Evolutionary conservation across 106 monocot genomes (phyloP).

Genomic region (Dendrobium chrysotoxum): DNA sequence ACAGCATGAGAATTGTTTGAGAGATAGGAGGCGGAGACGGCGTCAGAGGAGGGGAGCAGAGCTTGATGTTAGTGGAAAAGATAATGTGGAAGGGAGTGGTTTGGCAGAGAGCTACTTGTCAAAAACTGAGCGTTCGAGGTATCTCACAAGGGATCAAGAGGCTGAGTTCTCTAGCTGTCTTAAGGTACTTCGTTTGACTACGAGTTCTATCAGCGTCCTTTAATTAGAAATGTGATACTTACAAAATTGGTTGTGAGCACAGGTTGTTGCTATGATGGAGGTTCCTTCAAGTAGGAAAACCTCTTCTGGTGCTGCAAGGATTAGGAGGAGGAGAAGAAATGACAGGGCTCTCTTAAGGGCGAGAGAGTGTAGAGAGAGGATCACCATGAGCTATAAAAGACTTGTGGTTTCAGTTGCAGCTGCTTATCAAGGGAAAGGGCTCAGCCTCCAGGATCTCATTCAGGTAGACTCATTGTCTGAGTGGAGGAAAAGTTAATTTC

Average conservation of each 20-base stretch:
- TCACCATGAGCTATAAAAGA: conserved; percentile 48
- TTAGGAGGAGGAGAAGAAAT: conserved; percentile 9
- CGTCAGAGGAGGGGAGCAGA: no score
- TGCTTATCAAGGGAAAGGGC: conserved; percentile 46
- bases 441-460: conserved; percentile 49
- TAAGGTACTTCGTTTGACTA: no score
- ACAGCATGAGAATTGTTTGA: no score
- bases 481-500: no score
- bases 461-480: conserved; percentile 19
- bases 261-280: conserved; percentile 32
- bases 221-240: neutral
- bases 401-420: conserved; percentile 49
- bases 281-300: neutral
- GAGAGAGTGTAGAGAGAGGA: conserved; percentile 53
- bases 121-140: no score
- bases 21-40: no score
- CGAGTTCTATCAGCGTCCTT: no score
- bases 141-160: no score
- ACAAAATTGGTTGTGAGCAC: neutral
- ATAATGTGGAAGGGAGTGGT: no score
- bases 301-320: neutral
- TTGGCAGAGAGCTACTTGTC: no score
- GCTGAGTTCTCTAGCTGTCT: no score
- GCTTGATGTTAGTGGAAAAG: no score
- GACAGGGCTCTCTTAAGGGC: conserved; percentile 36